A percentile compares a stretch with the other conserved stretches of the same genome.
These are phyloP conservation scores for Prunus mongolica DNA, from an alignment of 306 rosid species.

Conservation along the genomic window DNA sequence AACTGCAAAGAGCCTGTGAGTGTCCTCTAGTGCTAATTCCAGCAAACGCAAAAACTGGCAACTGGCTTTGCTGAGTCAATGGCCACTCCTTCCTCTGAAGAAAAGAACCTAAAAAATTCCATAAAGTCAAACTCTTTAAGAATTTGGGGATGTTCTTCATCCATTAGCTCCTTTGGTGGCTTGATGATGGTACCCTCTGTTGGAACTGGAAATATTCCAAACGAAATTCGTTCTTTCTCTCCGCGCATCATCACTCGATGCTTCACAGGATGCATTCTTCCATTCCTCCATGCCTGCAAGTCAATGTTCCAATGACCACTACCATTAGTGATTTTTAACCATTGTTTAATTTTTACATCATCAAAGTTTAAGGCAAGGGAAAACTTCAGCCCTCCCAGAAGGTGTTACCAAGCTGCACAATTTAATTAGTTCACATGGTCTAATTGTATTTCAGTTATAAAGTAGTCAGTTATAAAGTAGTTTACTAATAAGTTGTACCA, in stretches of 20 bases:
- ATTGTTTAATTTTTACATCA: not conserved
- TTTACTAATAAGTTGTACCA: not conserved
- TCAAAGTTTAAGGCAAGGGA: not conserved
- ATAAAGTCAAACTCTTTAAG: not conserved
- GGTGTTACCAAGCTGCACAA: too few species aligned
- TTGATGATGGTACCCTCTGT: conserved; percentile 7
- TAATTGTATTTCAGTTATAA: not conserved
- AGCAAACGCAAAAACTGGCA: not conserved
- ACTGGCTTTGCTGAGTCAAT: not conserved
- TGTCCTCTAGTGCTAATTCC: not conserved
- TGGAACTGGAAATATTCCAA: conserved; percentile 9
- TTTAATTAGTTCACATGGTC: not conserved
- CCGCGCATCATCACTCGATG: conserved; percentile 13
- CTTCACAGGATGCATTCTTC: conserved; percentile 11
- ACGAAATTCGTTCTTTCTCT: conserved; percentile 6
- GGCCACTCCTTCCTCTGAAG: not conserved
- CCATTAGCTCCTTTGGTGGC: conserved; percentile 7
- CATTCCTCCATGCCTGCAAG: conserved; percentile 23
- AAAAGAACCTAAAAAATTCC: not conserved
- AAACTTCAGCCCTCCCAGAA: too few species aligned
- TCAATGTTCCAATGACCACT: not conserved
- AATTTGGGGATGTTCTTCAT: conserved; percentile 6
- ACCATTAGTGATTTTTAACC: not conserved
- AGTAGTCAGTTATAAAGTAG: not conserved
- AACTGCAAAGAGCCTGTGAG: not conserved